These are phyloP conservation scores for Ramularia endophylla DNA, from an alignment of 2,329 filamentous ascomycete species.

Conservation along the genomic window DNA sequence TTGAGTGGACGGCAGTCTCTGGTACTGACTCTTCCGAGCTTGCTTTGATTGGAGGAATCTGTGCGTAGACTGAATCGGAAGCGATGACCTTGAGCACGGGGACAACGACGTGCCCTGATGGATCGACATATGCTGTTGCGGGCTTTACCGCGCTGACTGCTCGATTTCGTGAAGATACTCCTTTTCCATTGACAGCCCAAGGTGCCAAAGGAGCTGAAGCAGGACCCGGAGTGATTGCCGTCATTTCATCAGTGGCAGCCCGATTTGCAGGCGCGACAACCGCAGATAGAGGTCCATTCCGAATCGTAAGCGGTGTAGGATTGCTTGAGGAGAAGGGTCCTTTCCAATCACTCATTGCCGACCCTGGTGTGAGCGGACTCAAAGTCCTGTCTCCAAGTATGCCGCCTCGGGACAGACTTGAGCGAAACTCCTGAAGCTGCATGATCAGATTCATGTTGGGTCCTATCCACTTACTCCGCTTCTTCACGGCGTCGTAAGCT, in stretches of 20 bases:
- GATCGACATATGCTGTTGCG: conserved; percentile 45
- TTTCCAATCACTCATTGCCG: conserved; percentile 29
- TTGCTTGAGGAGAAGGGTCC: conserved; percentile 25
- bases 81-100: conserved; percentile 26
- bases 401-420: conserved; percentile 37
- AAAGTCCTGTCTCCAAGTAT: conserved; percentile 27
- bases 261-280: conserved; percentile 8
- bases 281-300: conserved; percentile 17
- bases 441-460: conserved; percentile 92
- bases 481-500: conserved; percentile 74
- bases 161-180: conserved; percentile 21
- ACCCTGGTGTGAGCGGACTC: conserved; percentile 30
- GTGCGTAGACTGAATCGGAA: conserved; percentile 4
- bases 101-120: conserved; percentile 29
- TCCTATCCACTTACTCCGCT: conserved; percentile 79
- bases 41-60: background rate
- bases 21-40: background rate
- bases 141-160: conserved; percentile 35
- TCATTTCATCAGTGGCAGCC: conserved; percentile 20
- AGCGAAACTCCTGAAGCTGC: conserved; percentile 72
- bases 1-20: background rate
- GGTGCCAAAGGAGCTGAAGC: conserved; percentile 62
- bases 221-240: conserved; percentile 48
- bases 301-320: conserved; percentile 7
- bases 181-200: conserved; percentile 50